These are phyloP conservation scores for Trichoderma sp. DNA, from an alignment of 2,329 filamentous ascomycete species.

Conservation along the genomic window DNA sequence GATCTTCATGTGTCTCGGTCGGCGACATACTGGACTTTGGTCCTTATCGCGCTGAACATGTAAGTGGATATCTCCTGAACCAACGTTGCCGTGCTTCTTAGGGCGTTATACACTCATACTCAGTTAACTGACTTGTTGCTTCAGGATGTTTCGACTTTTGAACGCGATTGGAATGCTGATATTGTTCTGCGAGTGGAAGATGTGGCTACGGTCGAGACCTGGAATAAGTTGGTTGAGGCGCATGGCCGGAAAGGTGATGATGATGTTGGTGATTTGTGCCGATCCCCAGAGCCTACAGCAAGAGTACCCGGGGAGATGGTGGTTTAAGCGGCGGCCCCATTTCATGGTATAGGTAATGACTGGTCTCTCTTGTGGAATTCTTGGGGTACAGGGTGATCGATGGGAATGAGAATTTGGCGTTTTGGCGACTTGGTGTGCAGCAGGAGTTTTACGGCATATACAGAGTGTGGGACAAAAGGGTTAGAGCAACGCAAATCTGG, in stretches of 20 bases:
- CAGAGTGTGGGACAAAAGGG: not conserved
- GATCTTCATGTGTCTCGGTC: not conserved
- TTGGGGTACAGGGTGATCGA: not conserved
- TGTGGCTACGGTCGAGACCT: constrained; percentile 37
- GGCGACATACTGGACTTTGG: constrained; percentile 25
- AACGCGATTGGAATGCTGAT: constrained; percentile 40
- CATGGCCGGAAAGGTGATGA: constrained; percentile 29
- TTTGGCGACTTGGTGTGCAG: not conserved
- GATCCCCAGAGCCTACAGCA: constrained; percentile 42
- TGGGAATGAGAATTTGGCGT: not conserved
- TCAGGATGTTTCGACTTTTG: constrained; percentile 38
- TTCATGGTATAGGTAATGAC: not conserved
- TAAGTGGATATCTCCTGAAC: constrained; percentile 26
- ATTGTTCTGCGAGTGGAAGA: constrained; percentile 38
- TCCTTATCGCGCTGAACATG: constrained; percentile 39
- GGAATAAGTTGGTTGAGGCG: constrained; percentile 26
- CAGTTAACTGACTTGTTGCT: not conserved
- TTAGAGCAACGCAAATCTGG: not conserved
- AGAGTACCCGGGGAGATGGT: constrained; percentile 35
- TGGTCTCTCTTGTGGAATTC: not conserved
- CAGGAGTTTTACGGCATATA: not conserved
- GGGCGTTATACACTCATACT: not conserved
- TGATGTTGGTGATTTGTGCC: constrained; percentile 40
- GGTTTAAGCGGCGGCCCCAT: constrained; percentile 19
- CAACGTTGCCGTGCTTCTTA: not conserved